phyloP scores from a whole-genome alignment of 1,139 yeast species.

The Pichiaceae sp. region DNA sequence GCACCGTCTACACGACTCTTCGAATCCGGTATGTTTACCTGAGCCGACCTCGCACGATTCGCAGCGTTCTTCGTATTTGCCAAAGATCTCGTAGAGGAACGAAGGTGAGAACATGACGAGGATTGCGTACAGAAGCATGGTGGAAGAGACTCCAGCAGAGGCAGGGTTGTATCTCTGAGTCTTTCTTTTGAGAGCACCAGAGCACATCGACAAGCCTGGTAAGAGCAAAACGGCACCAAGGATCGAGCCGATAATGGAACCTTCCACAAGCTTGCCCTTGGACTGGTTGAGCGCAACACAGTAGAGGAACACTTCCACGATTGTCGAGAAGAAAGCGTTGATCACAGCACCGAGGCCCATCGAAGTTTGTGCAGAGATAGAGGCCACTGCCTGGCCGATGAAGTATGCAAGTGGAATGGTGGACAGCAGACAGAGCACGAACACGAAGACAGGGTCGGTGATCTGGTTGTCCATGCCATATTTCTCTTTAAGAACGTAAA shows the following conservation, averaged over 20 bases:
- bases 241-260: constrained; percentile 93
- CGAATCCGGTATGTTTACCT: background rate
- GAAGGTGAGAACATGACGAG: constrained; percentile 94
- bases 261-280: constrained; percentile 89
- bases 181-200: constrained; percentile 85
- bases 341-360: constrained; percentile 99
- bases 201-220: constrained; percentile 96
- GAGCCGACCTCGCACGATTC: constrained; percentile 30
- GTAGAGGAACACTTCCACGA: constrained; percentile 87
- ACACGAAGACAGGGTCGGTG: constrained; percentile 57
- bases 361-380: constrained; percentile 95
- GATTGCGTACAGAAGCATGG: constrained; percentile 87
- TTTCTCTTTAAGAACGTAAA: constrained; percentile 49
- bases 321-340: constrained; percentile 93
- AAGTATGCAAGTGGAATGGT: constrained; percentile 93
- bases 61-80: constrained; percentile 77
- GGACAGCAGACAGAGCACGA: constrained; percentile 69
- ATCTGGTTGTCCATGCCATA: constrained; percentile 40
- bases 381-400: constrained; percentile 98
- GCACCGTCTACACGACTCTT: constrained; percentile 52
- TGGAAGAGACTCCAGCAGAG: constrained; percentile 94
- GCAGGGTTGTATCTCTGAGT: constrained; percentile 94
- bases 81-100: constrained; percentile 81
- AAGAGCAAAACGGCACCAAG: constrained; percentile 84
- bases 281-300: constrained; percentile 84